Base-by-base conservation (phyloP, 73 alveolate species). In the Paramecium tetraurelia region DNA sequence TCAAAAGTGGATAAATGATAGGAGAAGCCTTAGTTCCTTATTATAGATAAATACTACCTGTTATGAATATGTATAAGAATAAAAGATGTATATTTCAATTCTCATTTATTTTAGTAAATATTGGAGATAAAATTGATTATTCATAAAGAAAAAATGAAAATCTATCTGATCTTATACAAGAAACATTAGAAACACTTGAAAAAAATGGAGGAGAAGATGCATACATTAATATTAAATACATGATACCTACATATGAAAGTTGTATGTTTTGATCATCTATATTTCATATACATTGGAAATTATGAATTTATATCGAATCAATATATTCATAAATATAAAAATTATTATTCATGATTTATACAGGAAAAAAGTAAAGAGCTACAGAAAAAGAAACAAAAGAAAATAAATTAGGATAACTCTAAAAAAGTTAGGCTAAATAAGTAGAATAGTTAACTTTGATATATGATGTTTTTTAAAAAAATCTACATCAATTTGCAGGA, bases 171-270 rank as follows among this genome's bases (percentile, higher is more conserved):
- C 92, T 99, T 41, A 98, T 99, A 43, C 98, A 99, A 86, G 99
- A 97, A 95, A 99, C 99, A 21, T 93, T 99, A 36, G 99, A 99
- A 86, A 88, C 96, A 71, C 97, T 99, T 94, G 99, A 99, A 96
- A 97, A 94, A 86, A 96, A 97, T 85, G 99, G 99, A 38, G 99
- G 99, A 35, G 99, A 99, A 96, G 99, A 98, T 95, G 99, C 99
- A 58, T 98, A 94, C 86, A 98, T 98, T 92, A 98, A 98, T 96
- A 98, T 98, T 89, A 98, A 98, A 95, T 98, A 98, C 94, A 98
- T 98, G 99, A 97, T 98, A 44, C 99, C 99, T 9, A 98, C 99
- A 57, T 98, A 98, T 93, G 99, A 98, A 95, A 94, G 98, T 57
- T 98, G 99, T 69, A 97, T 97, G 96, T 93, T 93, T 48, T 92